Conservation (phyloP, 2,329 filamentous ascomycete genomes). For the Neoarthrinium moseri region DNA sequence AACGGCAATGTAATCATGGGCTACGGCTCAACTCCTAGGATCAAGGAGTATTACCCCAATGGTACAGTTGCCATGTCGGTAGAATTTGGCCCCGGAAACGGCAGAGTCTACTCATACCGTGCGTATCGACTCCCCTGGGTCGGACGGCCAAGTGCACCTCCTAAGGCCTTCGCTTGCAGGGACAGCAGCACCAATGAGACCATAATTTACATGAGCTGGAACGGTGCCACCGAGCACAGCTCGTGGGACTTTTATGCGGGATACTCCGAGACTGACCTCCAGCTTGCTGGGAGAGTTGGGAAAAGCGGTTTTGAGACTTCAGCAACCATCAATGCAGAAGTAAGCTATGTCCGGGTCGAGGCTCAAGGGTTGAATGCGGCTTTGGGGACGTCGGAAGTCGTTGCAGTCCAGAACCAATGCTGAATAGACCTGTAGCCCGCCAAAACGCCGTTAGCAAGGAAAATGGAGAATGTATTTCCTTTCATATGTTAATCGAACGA, state of each 20-base stretch:
- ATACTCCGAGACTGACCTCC: constrained; percentile 9
- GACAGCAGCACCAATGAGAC: constrained; percentile 15
- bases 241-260: constrained; percentile 31
- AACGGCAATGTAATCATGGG: constrained; percentile 28
- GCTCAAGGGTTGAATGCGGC: constrained; percentile 14
- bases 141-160: constrained; percentile 16
- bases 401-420: constrained; percentile 67
- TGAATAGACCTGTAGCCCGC: too few relatives aligned
- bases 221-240: constrained; percentile 33
- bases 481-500: too few relatives aligned
- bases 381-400: constrained; percentile 83
- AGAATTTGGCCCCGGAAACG: constrained; percentile 25
- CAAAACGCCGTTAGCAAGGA: too few relatives aligned
- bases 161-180: constrained; percentile 17
- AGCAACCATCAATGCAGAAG: constrained; percentile 9
- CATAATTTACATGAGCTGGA: constrained; percentile 35
- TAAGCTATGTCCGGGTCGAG: constrained; percentile 11
- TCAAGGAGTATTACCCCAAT: constrained; percentile 32
- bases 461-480: too few relatives aligned
- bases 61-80: constrained; percentile 29
- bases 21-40: constrained; percentile 32
- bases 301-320: constrained; percentile 18
- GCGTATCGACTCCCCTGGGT: constrained; percentile 32
- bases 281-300: constrained; percentile 8
- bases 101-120: constrained; percentile 29